Evolutionary conservation across 331 rosid species (phyloP), one percentile per base, ranked within the genome.

Genomic region (Ulmus americana): DNA sequence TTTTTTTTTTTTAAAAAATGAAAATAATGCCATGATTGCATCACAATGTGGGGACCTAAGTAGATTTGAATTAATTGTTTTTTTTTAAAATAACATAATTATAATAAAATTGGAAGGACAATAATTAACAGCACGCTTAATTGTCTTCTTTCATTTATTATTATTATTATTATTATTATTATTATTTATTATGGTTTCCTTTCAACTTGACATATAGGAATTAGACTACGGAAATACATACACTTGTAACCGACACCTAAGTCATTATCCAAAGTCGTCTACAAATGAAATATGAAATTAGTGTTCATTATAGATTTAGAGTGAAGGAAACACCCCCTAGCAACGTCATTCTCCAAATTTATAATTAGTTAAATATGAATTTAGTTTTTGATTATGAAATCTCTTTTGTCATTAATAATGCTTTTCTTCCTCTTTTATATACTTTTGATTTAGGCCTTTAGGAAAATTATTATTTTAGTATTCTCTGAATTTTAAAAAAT

Each of bases 311-410:
- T 64, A 39, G 38, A 14, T 14, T 59, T 41, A 12, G 48, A 59
- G 51, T 20, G 44, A 8, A 45, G 62, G 63, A 67, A 52, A 60
- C 72, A 47, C 8, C 57, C 20, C 54, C 39, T 16, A 56, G 6
- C 65, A 55, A 10, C 46, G 75, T 61, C 75, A 16, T 61, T 53
- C 56, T 54, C 64, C 61, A 35, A 35, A 38, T 73, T 44, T 10
- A 60, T 10, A 59, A 58, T 55, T 65, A 35, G 61, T 60, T 40
- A 55, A 72, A 51, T 59, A 52, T 66, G 77, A 59, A 49, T 59
- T 61, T 38, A 0, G 12, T 39, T 10, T 28, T 59, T 59, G 47
- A 44, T 61, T 44, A 44, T 44, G 14, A 5, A 15, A 60, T 55
- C 10, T 55, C 10, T 10, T 47, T 10, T 3, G 13, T 48, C 35